Percentiles rank a stretch among this genome's conserved stretches.
These are phyloP conservation scores for Chaetomium cochliodes DNA, from an alignment of 495 filamentous ascomycete genomes.

Conservation along the genomic window DNA sequence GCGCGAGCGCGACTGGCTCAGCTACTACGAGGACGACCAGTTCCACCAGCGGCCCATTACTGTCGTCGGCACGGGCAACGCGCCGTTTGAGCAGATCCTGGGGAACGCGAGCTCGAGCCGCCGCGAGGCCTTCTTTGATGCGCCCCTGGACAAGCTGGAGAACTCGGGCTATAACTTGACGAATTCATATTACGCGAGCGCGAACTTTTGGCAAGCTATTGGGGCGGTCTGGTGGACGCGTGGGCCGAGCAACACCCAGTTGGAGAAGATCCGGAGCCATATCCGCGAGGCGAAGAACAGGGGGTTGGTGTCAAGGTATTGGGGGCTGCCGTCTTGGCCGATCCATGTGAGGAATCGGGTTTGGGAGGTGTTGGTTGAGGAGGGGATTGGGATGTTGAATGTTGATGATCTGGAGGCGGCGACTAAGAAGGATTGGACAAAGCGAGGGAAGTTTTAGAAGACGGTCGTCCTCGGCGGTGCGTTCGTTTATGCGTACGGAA, in stretches of 20 bases:
- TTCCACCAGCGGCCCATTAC: conserved; percentile 61
- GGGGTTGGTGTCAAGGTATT: conserved; percentile 74
- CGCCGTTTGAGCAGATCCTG: conserved; percentile 61
- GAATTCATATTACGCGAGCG: conserved; percentile 57
- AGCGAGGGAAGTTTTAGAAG: conserved; percentile 18
- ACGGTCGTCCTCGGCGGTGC: not conserved
- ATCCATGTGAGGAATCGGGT: conserved; percentile 67
- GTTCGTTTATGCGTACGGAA: not conserved
- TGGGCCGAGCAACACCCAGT: conserved; percentile 50
- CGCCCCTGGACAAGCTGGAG: conserved; percentile 52
- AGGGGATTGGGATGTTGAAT: conserved; percentile 73
- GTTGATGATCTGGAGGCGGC: conserved; percentile 65
- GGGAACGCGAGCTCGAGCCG: conserved; percentile 48
- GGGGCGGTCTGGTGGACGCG: conserved; percentile 48
- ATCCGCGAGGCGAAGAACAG: conserved; percentile 65
- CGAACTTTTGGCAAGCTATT: conserved; percentile 46
- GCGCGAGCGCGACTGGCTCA: conserved; percentile 59
- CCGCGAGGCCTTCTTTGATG: conserved; percentile 68
- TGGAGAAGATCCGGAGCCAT: conserved; percentile 60
- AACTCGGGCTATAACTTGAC: conserved; percentile 40
- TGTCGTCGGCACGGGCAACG: conserved; percentile 76
- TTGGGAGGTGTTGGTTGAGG: conserved; percentile 68
- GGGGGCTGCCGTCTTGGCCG: conserved; percentile 77
- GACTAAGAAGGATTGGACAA: conserved; percentile 37
- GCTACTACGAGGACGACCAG: conserved; percentile 53